phyloP scores from a whole-genome alignment of 768 basidiomycete genomes.

The Russula foetens region DNA sequence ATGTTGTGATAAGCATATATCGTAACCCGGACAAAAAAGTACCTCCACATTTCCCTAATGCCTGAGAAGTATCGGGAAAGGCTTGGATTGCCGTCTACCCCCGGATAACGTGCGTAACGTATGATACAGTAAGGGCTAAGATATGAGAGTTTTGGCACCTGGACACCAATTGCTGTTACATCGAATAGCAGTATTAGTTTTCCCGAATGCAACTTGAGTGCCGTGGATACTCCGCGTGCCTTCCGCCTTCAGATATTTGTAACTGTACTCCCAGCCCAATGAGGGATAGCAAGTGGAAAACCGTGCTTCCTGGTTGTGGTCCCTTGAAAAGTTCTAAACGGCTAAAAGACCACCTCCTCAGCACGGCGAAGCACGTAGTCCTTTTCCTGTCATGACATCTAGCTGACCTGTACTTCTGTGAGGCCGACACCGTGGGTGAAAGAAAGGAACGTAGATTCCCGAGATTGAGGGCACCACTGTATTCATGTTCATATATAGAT shows the following conservation, averaged over 20 bases:
- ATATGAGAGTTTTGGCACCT: no score
- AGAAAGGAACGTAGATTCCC: background rate
- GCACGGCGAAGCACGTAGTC: background rate
- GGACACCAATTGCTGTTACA: no score
- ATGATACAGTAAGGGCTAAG: no score
- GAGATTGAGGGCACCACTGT: background rate
- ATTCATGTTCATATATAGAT: slow-evolving; percentile 6
- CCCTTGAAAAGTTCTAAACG: no score
- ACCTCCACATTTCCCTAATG: background rate
- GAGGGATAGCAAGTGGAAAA: no score
- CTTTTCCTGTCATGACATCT: background rate
- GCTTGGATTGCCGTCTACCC: no score
- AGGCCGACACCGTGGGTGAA: background rate
- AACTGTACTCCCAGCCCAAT: no score
- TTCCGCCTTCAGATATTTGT: background rate
- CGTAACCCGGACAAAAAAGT: slow-evolving; percentile 12
- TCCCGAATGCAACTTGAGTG: background rate
- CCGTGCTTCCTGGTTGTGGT: no score
- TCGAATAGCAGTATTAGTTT: no score
- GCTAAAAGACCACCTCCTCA: no score
- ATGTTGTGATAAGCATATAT: slow-evolving; percentile 14
- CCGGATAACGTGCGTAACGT: no score
- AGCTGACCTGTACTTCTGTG: background rate
- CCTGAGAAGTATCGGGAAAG: no score
- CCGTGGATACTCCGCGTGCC: slow-evolving; percentile 2